Evolutionary conservation across 2,329 filamentous ascomycete species (phyloP), one percentile per base, ranked within the genome.

Genomic region (Zymoseptoria passerinii): DNA sequence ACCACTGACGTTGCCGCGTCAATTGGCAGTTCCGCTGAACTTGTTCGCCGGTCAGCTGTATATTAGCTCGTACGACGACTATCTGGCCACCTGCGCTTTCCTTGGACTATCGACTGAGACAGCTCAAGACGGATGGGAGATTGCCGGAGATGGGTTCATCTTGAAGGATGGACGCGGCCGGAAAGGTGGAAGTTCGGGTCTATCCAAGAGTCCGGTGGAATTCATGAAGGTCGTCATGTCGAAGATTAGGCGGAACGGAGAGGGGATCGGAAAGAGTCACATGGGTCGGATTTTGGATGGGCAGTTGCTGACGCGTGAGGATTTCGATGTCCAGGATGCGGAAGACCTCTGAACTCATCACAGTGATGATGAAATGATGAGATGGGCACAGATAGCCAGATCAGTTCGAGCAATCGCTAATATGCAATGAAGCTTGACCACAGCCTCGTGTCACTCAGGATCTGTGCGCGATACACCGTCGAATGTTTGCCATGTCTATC

Each of bases 11-110:
- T 6, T 69, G 3, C 66, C 63, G 8, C 68, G 65, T 9, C 65
- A 54, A 0, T 65, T 81, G 0, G 68, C 73, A 0, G 71, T 75
- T 0, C 75, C 82, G 58, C 76, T 90, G 0, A 86, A 87, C 51
- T 71, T 90, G 0, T 89, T 90, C 58, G 76, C 87, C 0, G 87
- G 87, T 0, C 84, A 87, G 57, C 75, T 89, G 0, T 90, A 89
- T 63, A 73, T 89, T 9, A 70, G 67, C 0, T 78, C 75, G 0
- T 81, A 77, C 50, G 58, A 72, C 0, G 80, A 88, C 56, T 90
- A 89, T 61, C 8, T 57, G 9, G 57, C 48, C 8, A 54, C 52
- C 27, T 59, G 59, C 59, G 51, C 52, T 27, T 59, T 63, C 23
- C 52, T 63, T 1, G 57, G 59, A 55, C 68, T 63, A 50, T 56